Conservation (phyloP, 2,329 filamentous ascomycete genomes). For the Sarocladium brachiariae region DNA sequence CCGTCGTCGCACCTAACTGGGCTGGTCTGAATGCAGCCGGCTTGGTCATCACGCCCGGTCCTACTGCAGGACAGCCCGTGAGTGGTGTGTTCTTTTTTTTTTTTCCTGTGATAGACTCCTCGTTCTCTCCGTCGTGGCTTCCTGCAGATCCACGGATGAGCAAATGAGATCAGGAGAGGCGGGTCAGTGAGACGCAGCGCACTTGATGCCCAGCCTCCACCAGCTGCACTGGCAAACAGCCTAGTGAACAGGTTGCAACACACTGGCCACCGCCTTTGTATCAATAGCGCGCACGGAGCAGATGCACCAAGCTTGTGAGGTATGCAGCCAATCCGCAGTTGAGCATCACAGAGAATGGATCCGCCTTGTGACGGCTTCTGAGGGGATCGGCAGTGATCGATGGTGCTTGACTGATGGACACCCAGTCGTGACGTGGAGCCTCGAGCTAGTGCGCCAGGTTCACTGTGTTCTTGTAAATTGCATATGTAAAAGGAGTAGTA, state of each 20-base stretch:
- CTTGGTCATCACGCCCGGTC: slow-evolving; percentile 5
- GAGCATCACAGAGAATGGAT: not conserved
- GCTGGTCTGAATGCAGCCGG: not conserved
- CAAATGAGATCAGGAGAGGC: slow-evolving; percentile 8
- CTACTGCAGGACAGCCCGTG: not conserved
- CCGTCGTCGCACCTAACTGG: not conserved
- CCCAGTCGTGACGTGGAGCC: not conserved
- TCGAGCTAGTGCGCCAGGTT: no score
- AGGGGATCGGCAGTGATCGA: slow-evolving; percentile 7
- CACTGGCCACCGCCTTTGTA: not conserved
- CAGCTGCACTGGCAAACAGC: not conserved
- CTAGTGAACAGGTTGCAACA: slow-evolving; percentile 2
- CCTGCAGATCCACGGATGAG: slow-evolving; percentile 1
- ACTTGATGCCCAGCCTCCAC: not conserved
- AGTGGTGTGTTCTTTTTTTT: not conserved
- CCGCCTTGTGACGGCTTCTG: slow-evolving; percentile 4
- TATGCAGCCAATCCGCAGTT: not conserved
- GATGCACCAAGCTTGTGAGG: not conserved
- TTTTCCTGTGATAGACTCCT: not conserved
- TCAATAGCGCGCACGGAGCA: not conserved
- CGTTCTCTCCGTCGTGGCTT: not conserved
- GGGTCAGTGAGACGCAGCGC: not conserved
- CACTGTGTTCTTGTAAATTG: no score
- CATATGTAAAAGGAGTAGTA: no score
- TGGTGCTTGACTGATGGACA: not conserved